A percentile compares a stretch with the other conserved stretches of the same genome.
phyloP scores from a whole-genome alignment of 2,329 filamentous ascomycete genomes.

The Didymellaceae sp. region DNA sequence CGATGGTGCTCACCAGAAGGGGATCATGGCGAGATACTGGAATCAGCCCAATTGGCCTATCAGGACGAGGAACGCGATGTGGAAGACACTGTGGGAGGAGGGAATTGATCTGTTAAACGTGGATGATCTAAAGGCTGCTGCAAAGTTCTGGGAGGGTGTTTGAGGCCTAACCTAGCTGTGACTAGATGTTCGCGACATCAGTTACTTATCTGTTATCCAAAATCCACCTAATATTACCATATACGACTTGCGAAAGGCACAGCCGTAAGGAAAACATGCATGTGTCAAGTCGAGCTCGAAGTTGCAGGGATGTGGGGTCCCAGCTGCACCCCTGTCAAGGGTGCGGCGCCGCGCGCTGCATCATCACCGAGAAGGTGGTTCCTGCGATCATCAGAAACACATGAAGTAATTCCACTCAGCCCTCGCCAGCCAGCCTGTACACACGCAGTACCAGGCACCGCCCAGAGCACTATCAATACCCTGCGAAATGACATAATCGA shows the following conservation, averaged over 20 bases:
- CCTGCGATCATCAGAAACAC: slow-evolving; percentile 7
- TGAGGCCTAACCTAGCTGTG: too few relatives aligned
- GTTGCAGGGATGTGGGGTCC: slow-evolving; percentile 9
- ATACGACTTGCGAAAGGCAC: too few relatives aligned
- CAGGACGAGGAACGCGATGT: slow-evolving; percentile 57
- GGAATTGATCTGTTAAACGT: slow-evolving; percentile 69
- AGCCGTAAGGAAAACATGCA: neutral
- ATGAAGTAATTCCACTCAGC: neutral
- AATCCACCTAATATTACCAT: neutral
- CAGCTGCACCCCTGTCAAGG: slow-evolving; percentile 12
- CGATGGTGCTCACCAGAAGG: slow-evolving; percentile 59
- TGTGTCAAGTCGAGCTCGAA: neutral
- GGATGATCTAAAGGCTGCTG: slow-evolving; percentile 63
- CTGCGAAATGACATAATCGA: slow-evolving; percentile 8
- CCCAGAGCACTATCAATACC: too few relatives aligned
- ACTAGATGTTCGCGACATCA: too few relatives aligned
- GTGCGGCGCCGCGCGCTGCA: slow-evolving; percentile 10
- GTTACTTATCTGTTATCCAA: too few relatives aligned
- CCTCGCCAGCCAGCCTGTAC: too few relatives aligned
- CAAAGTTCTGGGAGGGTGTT: slow-evolving; percentile 50
- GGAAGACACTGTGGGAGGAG: slow-evolving; percentile 63
- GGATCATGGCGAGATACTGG: slow-evolving; percentile 69
- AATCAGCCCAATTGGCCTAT: slow-evolving; percentile 64
- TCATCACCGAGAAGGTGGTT: slow-evolving; percentile 8
- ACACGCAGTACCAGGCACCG: neutral